Conservation (phyloP, 768 basidiomycete species). For the Pulveroboletus frians region DNA sequence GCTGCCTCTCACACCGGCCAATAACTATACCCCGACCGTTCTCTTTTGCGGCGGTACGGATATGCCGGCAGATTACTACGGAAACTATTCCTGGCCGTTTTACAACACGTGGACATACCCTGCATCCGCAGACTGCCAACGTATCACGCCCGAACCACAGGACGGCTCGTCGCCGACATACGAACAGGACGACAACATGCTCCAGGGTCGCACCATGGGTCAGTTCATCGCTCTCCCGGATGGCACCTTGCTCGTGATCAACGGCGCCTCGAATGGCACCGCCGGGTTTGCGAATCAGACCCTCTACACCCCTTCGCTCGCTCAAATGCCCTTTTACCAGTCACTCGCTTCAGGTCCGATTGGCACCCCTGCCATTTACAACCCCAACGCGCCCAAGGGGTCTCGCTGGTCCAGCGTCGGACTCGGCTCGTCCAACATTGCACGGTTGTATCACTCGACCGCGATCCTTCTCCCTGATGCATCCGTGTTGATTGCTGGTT, state of each 20-base stretch:
- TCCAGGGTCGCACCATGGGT: constrained; percentile 81
- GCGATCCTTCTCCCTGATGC: constrained; percentile 87
- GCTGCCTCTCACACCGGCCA: constrained; percentile 85
- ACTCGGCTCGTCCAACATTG: constrained; percentile 54
- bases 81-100: constrained; percentile 68
- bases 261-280: constrained; percentile 81
- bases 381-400: constrained; percentile 68
- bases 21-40: constrained; percentile 80
- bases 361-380: constrained; percentile 76
- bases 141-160: constrained; percentile 79
- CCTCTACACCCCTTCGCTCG: constrained; percentile 36
- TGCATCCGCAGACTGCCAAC: constrained; percentile 68
- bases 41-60: constrained; percentile 89
- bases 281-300: constrained; percentile 74
- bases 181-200: constrained; percentile 69
- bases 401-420: constrained; percentile 69
- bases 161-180: constrained; percentile 60
- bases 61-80: constrained; percentile 68
- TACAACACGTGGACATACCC: constrained; percentile 72
- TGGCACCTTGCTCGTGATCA: constrained; percentile 72
- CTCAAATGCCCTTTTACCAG: constrained; percentile 62
- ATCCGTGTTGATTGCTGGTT: constrained; percentile 84
- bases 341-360: constrained; percentile 79
- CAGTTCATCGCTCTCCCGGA: constrained; percentile 84
- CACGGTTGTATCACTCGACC: constrained; percentile 87